phyloP scores from a whole-genome alignment of 495 filamentous ascomycete genomes.

The Xylaria acuta region DNA sequence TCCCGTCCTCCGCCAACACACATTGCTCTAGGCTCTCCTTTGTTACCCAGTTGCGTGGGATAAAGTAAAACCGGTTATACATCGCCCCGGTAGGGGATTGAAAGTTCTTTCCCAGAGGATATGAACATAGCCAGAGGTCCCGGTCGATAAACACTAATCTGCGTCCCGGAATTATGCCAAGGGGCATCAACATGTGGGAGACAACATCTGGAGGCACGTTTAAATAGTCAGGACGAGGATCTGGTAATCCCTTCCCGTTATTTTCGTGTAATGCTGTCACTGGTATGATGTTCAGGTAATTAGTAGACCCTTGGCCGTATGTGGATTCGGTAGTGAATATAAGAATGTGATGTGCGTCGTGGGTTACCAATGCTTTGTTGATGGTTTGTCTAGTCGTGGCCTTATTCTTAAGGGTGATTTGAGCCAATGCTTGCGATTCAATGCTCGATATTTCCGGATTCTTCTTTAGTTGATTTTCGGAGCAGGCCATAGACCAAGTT shows the following conservation, averaged over 20 bases:
- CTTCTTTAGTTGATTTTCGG: background rate
- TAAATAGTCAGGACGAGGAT: background rate
- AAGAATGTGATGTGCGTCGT: background rate
- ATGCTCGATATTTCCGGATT: background rate
- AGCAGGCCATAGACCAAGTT: background rate
- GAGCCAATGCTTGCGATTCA: background rate
- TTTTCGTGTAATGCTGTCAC: background rate
- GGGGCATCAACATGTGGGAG: constrained; percentile 1
- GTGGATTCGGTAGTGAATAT: background rate
- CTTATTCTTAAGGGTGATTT: background rate
- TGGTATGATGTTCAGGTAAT: background rate
- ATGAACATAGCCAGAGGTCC: constrained; percentile 7
- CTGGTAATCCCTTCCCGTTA: background rate
- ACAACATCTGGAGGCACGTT: background rate
- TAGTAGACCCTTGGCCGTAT: background rate
- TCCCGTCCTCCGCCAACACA: background rate
- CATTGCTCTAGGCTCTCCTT: background rate
- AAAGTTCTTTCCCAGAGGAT: background rate
- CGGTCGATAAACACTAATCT: constrained; percentile 1
- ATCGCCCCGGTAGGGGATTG: background rate
- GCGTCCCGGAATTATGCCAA: background rate
- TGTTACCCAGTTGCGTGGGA: constrained; percentile 8
- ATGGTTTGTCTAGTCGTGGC: background rate
- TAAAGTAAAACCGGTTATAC: constrained; percentile 10
- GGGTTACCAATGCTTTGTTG: background rate